Conservation (phyloP, 148 eudicot species). For the Heliosperma pusillum region DNA sequence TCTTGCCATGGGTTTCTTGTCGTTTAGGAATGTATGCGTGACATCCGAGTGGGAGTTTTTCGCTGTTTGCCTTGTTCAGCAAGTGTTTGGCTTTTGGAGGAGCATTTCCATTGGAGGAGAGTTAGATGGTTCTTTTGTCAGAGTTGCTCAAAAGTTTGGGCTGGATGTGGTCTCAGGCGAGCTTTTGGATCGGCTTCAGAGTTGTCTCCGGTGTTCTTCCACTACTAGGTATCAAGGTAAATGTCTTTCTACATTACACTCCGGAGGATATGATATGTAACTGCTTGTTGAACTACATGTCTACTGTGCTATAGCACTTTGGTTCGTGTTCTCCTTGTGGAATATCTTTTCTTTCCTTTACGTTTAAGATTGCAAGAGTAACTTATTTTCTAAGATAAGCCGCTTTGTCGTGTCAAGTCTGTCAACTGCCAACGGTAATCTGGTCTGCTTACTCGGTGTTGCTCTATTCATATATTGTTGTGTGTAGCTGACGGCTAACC, state of each 20-base stretch:
- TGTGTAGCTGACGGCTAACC: neutral
- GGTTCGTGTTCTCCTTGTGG: neutral
- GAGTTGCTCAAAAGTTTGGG: slow-evolving; percentile 26
- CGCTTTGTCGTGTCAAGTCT: neutral
- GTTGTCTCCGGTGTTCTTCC: slow-evolving; percentile 37
- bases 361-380: neutral
- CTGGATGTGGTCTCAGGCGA: slow-evolving; percentile 35
- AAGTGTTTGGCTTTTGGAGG: slow-evolving; percentile 41
- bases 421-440: neutral
- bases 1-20: slow-evolving; percentile 35
- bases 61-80: slow-evolving; percentile 33
- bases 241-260: neutral
- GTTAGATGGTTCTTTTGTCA: slow-evolving; percentile 17
- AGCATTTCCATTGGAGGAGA: slow-evolving; percentile 37
- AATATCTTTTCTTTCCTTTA: neutral
- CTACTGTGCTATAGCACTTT: neutral
- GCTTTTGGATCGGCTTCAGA: slow-evolving; percentile 35
- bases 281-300: neutral
- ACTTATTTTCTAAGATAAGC: neutral
- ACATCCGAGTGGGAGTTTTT: slow-evolving; percentile 36
- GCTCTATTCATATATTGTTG: neutral
- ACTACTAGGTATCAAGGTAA: slow-evolving; percentile 36
- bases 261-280: neutral
- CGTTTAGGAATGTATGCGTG: slow-evolving; percentile 35
- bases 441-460: neutral